A percentile compares a stretch with the other conserved stretches of the same genome.
These are phyloP conservation scores for Anisodus acutangulus DNA, from an alignment of 257 asterid genomes.

Conservation along the genomic window DNA sequence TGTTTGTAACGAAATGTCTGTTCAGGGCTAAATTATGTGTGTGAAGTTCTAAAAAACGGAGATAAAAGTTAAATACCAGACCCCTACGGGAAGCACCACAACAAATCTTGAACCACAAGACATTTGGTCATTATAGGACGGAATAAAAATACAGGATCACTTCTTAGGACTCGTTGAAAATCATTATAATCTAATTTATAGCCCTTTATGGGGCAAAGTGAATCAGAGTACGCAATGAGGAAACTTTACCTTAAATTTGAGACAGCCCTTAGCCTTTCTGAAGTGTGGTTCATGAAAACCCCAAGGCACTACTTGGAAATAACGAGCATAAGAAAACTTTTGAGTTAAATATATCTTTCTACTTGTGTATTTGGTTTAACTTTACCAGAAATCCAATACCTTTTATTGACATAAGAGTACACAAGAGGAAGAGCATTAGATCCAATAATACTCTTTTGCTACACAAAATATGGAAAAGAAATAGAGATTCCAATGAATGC, in stretches of 20 bases:
- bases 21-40: too few relatives aligned
- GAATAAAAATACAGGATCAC: too few relatives aligned
- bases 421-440: not conserved
- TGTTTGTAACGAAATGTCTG: too few relatives aligned
- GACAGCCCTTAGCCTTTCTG: not conserved
- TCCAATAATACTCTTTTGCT: not conserved
- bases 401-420: not conserved
- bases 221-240: too few relatives aligned
- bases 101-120: too few relatives aligned
- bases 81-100: too few relatives aligned
- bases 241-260: not conserved
- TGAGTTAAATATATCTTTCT: not conserved
- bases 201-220: too few relatives aligned
- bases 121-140: too few relatives aligned
- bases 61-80: too few relatives aligned
- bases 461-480: not conserved
- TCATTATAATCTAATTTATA: too few relatives aligned
- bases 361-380: not conserved
- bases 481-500: not conserved
- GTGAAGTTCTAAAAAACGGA: too few relatives aligned
- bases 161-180: too few relatives aligned
- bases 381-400: not conserved
- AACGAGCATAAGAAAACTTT: not conserved
- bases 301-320: not conserved
- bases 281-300: not conserved